Evolutionary conservation across 2,329 filamentous ascomycete species (phyloP).

Genomic region (Chlorencoelia australis): DNA sequence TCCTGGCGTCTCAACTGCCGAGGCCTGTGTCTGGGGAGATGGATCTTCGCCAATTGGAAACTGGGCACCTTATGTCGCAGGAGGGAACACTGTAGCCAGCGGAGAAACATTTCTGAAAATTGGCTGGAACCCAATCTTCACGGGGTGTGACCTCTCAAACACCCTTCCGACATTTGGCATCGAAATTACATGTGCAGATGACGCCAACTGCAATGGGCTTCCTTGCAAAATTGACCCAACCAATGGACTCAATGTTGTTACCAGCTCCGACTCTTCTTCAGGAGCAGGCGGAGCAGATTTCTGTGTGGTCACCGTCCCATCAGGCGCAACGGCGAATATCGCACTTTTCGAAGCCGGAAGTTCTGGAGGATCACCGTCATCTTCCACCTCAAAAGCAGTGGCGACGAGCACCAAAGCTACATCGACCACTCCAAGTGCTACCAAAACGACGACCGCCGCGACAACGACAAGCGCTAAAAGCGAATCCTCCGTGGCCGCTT

Average conservation of each 20-base stretch:
- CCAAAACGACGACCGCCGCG: constrained; percentile 13
- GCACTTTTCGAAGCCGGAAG: constrained; percentile 43
- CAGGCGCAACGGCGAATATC: constrained; percentile 56
- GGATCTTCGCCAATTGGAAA: constrained; percentile 55
- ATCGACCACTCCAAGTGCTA: constrained; percentile 13
- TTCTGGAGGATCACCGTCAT: constrained; percentile 12
- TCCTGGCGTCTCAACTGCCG: constrained; percentile 48
- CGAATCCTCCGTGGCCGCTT: constrained; percentile 6
- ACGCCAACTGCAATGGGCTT: constrained; percentile 57
- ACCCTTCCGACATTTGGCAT: constrained; percentile 56
- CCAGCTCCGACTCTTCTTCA: constrained; percentile 39
- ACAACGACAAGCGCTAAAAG: constrained; percentile 7
- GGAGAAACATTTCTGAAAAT: constrained; percentile 67
- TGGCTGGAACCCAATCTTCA: constrained; percentile 68
- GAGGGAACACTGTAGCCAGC: constrained; percentile 55
- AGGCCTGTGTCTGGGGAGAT: constrained; percentile 65
- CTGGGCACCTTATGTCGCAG: constrained; percentile 69
- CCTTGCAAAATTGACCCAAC: constrained; percentile 62
- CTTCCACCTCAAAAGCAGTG: constrained; percentile 8
- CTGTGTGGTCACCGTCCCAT: constrained; percentile 67
- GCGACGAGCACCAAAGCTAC: constrained; percentile 3
- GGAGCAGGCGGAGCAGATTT: constrained; percentile 62
- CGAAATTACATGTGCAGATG: constrained; percentile 54
- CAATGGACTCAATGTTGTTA: constrained; percentile 46
- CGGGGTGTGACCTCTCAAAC: constrained; percentile 40